Evolutionary conservation across 305 asterid species (phyloP).

Genomic region (Ajuga reptans): DNA sequence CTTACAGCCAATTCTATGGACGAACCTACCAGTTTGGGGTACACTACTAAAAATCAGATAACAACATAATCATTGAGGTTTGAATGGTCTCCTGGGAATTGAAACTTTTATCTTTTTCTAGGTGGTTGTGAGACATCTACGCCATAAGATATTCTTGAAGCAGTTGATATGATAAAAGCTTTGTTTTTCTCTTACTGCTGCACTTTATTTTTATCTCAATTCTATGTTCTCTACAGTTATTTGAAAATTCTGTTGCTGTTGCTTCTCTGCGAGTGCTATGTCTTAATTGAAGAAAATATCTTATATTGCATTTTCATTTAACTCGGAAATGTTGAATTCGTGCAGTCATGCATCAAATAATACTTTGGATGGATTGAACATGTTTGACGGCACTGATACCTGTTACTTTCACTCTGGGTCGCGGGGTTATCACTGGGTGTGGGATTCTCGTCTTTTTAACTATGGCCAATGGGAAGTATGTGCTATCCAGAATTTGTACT

Average conservation of each 20-base stretch:
- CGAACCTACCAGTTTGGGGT: not conserved
- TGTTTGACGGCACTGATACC: conserved; percentile 97
- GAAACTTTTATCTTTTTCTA: not conserved
- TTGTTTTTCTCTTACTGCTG: not conserved
- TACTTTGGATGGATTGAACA: conserved; percentile 98
- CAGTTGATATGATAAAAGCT: not conserved
- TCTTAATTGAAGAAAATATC: conserved; percentile 4
- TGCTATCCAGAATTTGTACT: conserved; percentile 18
- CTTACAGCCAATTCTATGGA: not conserved
- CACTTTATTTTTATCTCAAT: not conserved
- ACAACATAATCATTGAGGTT: not conserved
- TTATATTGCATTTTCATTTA: conserved; percentile 19
- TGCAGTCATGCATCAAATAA: conserved; percentile 95
- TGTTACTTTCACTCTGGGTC: conserved; percentile 95
- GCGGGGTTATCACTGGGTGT: conserved; percentile 95
- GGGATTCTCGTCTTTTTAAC: conserved; percentile 99
- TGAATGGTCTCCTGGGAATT: not conserved
- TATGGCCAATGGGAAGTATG: conserved; percentile 99
- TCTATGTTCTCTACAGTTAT: not conserved
- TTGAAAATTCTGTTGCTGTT: not conserved
- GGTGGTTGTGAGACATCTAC: not conserved
- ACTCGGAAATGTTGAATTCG: conserved; percentile 19
- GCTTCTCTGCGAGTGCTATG: conserved; percentile 11
- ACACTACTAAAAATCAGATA: not conserved
- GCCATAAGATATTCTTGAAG: not conserved